Conservation (phyloP, 305 asterid genomes). For the Stenogyne calaminthoides region DNA sequence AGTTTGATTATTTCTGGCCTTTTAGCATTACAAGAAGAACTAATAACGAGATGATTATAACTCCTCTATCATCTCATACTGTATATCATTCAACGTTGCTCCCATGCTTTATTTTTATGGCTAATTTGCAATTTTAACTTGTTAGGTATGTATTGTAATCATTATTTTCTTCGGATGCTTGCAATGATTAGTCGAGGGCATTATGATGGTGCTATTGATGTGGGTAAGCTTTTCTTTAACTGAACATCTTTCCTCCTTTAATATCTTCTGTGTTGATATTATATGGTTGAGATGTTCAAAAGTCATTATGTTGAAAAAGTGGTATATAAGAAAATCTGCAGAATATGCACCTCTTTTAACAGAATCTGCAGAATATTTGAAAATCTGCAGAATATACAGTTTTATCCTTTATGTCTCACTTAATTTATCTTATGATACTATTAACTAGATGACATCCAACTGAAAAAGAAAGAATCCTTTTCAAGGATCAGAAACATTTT, state of each 20-base stretch:
- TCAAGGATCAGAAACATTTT: neutral
- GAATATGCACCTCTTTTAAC: neutral
- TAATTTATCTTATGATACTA: neutral
- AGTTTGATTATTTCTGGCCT: constrained; percentile 12
- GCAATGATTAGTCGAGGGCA: constrained; percentile 71
- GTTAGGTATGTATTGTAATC: constrained; percentile 82
- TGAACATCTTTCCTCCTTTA: neutral
- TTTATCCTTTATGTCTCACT: neutral
- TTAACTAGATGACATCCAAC: neutral
- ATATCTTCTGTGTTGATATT: neutral
- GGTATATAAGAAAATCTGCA: neutral
- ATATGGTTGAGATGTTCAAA: constrained; percentile 1
- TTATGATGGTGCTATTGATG: constrained; percentile 70
- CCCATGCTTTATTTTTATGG: neutral
- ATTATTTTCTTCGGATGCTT: constrained; percentile 87
- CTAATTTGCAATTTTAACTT: constrained; percentile 16
- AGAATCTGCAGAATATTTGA: neutral
- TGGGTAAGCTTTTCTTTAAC: constrained; percentile 54
- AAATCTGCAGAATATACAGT: neutral
- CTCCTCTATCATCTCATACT: constrained; percentile 7
- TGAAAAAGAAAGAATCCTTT: neutral
- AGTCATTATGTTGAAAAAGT: neutral
- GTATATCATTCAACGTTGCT: neutral
- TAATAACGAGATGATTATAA: neutral
- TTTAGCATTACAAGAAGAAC: constrained; percentile 4